Conservation (phyloP, 192 early-diverging fungal species). For the Coemansia asiatica region DNA sequence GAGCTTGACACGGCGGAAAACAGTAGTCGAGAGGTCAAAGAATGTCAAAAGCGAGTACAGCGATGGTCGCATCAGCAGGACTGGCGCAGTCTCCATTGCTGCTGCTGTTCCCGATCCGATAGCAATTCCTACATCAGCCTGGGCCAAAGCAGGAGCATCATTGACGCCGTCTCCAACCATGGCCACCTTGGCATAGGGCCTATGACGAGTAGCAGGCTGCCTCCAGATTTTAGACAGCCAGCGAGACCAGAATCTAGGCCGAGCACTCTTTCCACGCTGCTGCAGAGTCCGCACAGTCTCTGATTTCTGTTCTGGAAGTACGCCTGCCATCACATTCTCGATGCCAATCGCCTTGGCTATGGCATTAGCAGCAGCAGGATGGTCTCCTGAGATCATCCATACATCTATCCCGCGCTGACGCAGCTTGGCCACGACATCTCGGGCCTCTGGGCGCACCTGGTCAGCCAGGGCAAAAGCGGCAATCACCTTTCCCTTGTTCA, state of each 20-base stretch:
- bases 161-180: slow-evolving; percentile 98
- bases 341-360: slow-evolving; percentile 83
- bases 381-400: slow-evolving; percentile 93
- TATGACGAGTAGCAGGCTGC: slow-evolving; percentile 4
- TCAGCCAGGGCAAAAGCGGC: slow-evolving; percentile 81
- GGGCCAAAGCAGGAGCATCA: slow-evolving; percentile 87
- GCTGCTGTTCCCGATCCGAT: slow-evolving; percentile 87
- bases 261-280: slow-evolving; percentile 20
- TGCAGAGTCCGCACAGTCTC: slow-evolving; percentile 73
- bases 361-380: slow-evolving; percentile 72
- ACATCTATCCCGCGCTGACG: slow-evolving; percentile 73
- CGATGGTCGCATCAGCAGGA: slow-evolving; percentile 77
- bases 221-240: not conserved
- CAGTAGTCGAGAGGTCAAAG: slow-evolving; percentile 70
- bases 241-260: not conserved
- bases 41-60: slow-evolving; percentile 77
- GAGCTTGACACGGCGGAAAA: slow-evolving; percentile 75
- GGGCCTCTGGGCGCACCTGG: slow-evolving; percentile 77
- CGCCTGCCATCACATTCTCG: slow-evolving; percentile 85
- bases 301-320: slow-evolving; percentile 87
- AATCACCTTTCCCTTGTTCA: slow-evolving; percentile 48
- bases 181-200: slow-evolving; percentile 63
- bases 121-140: slow-evolving; percentile 88
- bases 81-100: slow-evolving; percentile 86
- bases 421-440: slow-evolving; percentile 67